These are phyloP conservation scores for Bullera alba DNA, from an alignment of 768 basidiomycete species.

Conservation along the genomic window DNA sequence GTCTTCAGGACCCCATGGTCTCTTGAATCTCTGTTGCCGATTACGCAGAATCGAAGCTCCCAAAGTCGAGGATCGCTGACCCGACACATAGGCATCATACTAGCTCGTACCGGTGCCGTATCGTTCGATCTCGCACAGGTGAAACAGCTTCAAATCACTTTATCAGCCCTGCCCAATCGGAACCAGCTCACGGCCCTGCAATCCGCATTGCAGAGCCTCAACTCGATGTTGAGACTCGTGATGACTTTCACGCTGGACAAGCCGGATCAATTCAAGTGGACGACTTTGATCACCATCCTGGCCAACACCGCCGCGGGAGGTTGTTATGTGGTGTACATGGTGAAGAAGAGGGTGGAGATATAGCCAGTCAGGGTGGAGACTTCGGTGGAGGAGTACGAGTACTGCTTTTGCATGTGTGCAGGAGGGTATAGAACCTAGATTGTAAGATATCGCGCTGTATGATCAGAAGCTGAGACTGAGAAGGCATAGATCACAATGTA, in stretches of 20 bases:
- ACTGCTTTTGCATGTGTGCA: too few species aligned
- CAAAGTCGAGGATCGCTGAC: neutral
- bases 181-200: neutral
- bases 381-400: too few species aligned
- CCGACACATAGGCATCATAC: neutral
- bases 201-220: neutral
- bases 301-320: neutral
- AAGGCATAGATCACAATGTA: too few species aligned
- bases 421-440: too few species aligned
- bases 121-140: neutral
- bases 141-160: neutral
- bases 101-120: neutral
- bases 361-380: neutral
- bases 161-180: neutral
- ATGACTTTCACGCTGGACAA: neutral
- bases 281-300: neutral
- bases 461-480: too few species aligned
- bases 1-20: too few species aligned
- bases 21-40: too few species aligned
- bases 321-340: neutral
- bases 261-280: neutral
- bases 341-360: neutral
- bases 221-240: neutral
- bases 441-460: too few species aligned
- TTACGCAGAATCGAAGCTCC: too few species aligned